Evolutionary conservation across 345 rosid genomes (phyloP).

Genomic region (Boechera stricta): DNA sequence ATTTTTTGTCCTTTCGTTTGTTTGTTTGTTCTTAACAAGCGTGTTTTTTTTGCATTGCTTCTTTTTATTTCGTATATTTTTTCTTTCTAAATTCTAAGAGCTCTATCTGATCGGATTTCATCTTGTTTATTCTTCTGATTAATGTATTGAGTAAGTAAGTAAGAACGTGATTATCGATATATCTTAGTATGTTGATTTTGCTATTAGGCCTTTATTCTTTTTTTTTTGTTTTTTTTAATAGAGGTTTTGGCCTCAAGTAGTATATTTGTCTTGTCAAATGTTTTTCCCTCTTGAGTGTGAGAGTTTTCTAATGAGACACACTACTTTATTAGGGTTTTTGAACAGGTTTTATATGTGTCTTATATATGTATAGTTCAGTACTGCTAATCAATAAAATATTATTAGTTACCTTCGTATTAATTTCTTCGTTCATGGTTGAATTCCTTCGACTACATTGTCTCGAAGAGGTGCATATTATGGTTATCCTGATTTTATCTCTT

Average conservation of each 20-base stretch:
- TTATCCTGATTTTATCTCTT: constrained; percentile 18
- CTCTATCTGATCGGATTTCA: constrained; percentile 27
- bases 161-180: constrained; percentile 35
- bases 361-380: constrained; percentile 23
- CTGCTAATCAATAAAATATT: constrained; percentile 31
- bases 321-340: constrained; percentile 31
- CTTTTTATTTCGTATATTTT: constrained; percentile 15
- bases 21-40: constrained; percentile 41
- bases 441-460: constrained; percentile 17
- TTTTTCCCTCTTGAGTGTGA: constrained; percentile 28
- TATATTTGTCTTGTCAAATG: constrained; percentile 28
- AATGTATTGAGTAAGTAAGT: constrained; percentile 35
- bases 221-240: not conserved
- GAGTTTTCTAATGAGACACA: constrained; percentile 31
- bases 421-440: constrained; percentile 7
- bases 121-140: constrained; percentile 33
- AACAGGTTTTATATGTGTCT: not conserved
- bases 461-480: constrained; percentile 1
- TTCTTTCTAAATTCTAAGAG: constrained; percentile 14
- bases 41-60: constrained; percentile 39
- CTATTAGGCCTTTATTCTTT: constrained; percentile 5
- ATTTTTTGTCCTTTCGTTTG: constrained; percentile 39
- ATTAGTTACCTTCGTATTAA: not conserved
- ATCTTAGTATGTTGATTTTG: constrained; percentile 30
- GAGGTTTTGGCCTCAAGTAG: constrained; percentile 33